phyloP scores from a whole-genome alignment of 371 early-diverging fungal genomes.

The Modicella reniformis region DNA sequence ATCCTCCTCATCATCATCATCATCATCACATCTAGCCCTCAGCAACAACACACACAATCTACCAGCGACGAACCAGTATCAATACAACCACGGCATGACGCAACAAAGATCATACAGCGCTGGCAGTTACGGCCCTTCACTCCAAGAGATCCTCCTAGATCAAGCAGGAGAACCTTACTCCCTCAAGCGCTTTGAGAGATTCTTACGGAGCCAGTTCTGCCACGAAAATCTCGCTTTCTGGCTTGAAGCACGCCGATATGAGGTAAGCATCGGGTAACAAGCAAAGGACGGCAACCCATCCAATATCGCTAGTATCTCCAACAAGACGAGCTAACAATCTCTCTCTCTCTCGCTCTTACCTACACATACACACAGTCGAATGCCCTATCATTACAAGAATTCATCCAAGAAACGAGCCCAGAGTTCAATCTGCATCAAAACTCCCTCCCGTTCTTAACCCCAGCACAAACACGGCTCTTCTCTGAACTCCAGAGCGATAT shows the following conservation, averaged over 20 bases:
- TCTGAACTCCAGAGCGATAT: slow-evolving; percentile 36
- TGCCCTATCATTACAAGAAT: slow-evolving; percentile 21
- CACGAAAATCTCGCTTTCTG: slow-evolving; percentile 44
- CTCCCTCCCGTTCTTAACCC: slow-evolving; percentile 21
- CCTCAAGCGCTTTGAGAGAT: slow-evolving; percentile 24
- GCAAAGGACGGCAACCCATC: no score
- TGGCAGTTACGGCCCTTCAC: slow-evolving; percentile 9
- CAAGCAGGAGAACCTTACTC: slow-evolving; percentile 27
- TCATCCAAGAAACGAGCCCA: slow-evolving; percentile 21
- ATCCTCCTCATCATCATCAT: background rate
- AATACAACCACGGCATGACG: background rate
- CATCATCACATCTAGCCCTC: background rate
- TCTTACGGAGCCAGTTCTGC: slow-evolving; percentile 30
- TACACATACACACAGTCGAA: slow-evolving; percentile 11
- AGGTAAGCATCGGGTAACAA: slow-evolving; percentile 23
- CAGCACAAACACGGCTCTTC: slow-evolving; percentile 27
- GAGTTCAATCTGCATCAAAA: slow-evolving; percentile 29
- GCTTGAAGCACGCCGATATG: slow-evolving; percentile 31
- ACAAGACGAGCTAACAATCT: background rate
- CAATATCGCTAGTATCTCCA: no score
- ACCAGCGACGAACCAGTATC: background rate
- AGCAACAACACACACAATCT: background rate
- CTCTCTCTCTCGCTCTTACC: background rate
- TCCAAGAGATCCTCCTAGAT: slow-evolving; percentile 21
- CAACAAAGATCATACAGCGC: background rate